Base-by-base conservation (phyloP, 768 basidiomycete species). In the Tylopilus felleus region DNA sequence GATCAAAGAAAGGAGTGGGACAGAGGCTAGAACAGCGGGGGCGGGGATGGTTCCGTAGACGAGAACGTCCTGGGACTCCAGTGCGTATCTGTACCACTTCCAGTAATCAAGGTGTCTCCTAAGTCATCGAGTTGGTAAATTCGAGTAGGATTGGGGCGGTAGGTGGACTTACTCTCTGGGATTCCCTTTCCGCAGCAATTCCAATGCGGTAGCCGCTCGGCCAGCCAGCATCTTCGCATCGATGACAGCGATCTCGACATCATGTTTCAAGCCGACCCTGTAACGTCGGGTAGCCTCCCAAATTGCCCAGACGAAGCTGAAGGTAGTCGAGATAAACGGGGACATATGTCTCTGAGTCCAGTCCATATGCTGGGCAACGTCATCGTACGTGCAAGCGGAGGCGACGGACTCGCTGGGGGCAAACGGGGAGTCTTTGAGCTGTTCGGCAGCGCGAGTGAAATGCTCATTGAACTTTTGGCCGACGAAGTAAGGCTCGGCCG, bases 221-320 rank as follows among this genome's bases (percentile, higher is more conserved):
- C 76, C 78, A 14, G 76, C 70, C 28, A 91, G 69, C 48, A 81
- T 78, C 44, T 71, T 72, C 3, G 86, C 81, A 72, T 90, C 88
- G 63, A 91, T 90, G 52, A 91, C 74, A 14, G 89, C 88, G 57
- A 91, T 88, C 66, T 90, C 80, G 27, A 91, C 73, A 52, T 87
- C 82, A 56, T 88, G 86, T 67, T 91, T 90, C 49, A 89, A 71
- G 36, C 83, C 83, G 35, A 76, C 71, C 60, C 84, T 81, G 63
- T 87, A 88, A n/a, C 89, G 81, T 52, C 86, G 75, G 21, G 86
- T 77, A 5, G 88, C 89, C 65, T 91, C 89, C 87, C 87, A 91
- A 35, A 90, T 76, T 8, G 87, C 83, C 89, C 89, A 91, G 35
- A 79, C 80, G 59, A 90, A 87, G 72, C 85, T 90, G 67, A 90